Conservation (phyloP, 2,329 filamentous ascomycete species). For the Clonostachys sp. region DNA sequence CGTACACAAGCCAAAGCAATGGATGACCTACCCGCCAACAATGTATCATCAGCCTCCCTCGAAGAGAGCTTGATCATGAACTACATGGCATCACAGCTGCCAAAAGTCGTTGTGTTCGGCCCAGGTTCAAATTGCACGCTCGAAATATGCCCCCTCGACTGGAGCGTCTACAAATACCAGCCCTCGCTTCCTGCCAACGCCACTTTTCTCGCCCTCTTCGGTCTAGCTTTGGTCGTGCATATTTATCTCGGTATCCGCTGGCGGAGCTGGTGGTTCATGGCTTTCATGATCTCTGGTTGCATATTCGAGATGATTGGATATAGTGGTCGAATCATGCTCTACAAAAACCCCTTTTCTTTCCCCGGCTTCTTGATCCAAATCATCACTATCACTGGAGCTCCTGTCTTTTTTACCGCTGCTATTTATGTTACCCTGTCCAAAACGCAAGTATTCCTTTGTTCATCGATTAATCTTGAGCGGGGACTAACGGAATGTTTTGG, state of each 20-base stretch:
- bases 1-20: no score
- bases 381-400: constrained; percentile 32
- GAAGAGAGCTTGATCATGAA: no score
- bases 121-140: constrained; percentile 45
- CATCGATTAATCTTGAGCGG: neutral
- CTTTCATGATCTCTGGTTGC: constrained; percentile 48
- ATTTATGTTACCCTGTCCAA: constrained; percentile 58
- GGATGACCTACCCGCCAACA: no score
- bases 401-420: constrained; percentile 46
- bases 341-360: constrained; percentile 52
- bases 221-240: constrained; percentile 40
- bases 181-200: constrained; percentile 36
- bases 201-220: constrained; percentile 35
- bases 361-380: constrained; percentile 60
- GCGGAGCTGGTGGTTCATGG: constrained; percentile 36
- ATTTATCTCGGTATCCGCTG: constrained; percentile 31
- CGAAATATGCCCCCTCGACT: constrained; percentile 36
- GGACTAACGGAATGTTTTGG: neutral
- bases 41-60: no score
- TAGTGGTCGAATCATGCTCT: constrained; percentile 49
- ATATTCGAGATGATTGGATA: constrained; percentile 59
- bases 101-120: constrained; percentile 25
- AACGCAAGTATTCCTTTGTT: constrained; percentile 15
- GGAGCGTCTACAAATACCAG: constrained; percentile 40
- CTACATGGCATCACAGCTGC: no score